Evolutionary conservation across 192 early-diverging fungal species (phyloP), one percentile per base, ranked within the genome.

Genomic region (Coemansia sp.): DNA sequence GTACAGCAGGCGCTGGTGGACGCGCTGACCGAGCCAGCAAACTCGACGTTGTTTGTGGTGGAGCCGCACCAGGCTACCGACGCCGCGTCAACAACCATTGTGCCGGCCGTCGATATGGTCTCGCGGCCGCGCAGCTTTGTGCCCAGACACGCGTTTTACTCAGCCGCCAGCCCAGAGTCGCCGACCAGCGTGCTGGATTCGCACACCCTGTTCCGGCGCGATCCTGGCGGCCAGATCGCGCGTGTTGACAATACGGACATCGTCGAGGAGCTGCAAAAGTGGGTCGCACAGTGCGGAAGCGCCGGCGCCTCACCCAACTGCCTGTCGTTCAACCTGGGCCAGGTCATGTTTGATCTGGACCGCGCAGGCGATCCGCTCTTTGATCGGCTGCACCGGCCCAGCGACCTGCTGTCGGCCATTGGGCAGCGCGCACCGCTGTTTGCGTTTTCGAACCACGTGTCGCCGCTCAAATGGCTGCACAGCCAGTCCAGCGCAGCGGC

Each of bases 391-490:
- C 25, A 53, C 34, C 19, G 11, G 25, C 54, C 73, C 0, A 7
- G 31, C 2, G 62, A 55, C n/a, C 62, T 76, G 30, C 25, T 76
- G 23, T 21, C 30, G 1, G 17, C 8, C 5, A 30, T 76, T 12
- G 47, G 27, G 17, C 30, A 35, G 34, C 25, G 50, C 8, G 26
- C 58, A 23, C 73, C 73, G 20, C 32, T 70, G 28, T 69, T 66
- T 38, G 62, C 27, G 8, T 76, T 76, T 45, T 60, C 62, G 14
- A 35, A 45, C 50, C 45, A 62, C 21, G 52, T 50, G 19, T 66
- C 73, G 46, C 67, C 62, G 39, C 58, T 76, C 12, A 36, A 42
- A 23, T 76, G 73, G 73, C 54, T 62, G 2, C 52, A 53, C 5
- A 56, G 55, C 46, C 46, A 34, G 29, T 29, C 28, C 7, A 15